These are phyloP conservation scores for Backusella circina DNA, from an alignment of 192 early-diverging fungal genomes.

Conservation along the genomic window DNA sequence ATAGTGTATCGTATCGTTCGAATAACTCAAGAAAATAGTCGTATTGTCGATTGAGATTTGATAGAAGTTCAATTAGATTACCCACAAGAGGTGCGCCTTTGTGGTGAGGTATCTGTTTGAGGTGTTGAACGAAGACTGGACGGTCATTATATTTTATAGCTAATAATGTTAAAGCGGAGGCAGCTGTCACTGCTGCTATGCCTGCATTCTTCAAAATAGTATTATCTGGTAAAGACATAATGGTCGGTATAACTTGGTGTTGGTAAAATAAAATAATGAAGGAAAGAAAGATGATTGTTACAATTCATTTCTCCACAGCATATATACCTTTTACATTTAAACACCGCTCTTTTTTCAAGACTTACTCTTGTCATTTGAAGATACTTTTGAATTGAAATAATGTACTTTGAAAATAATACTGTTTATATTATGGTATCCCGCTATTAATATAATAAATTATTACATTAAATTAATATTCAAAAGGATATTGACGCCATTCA, in stretches of 20 bases:
- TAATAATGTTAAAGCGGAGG: neutral
- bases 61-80: neutral
- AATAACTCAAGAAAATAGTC: conserved; percentile 4
- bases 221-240: neutral
- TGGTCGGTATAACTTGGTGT: neutral
- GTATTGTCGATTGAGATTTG: neutral
- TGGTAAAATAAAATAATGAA: neutral
- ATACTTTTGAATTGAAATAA: neutral
- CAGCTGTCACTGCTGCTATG: neutral
- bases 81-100: conserved; percentile 23
- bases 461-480: neutral
- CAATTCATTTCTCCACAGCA: neutral
- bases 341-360: neutral
- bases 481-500: neutral
- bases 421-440: neutral
- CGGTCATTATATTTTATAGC: conserved; percentile 27
- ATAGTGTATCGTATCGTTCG: conserved; percentile 7
- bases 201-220: neutral
- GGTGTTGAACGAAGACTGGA: conserved; percentile 15
- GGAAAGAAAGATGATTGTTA: neutral
- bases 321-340: neutral
- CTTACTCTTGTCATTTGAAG: no score
- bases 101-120: neutral
- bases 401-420: neutral
- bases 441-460: neutral